These are phyloP conservation scores for Penicillium cosmopolitanum DNA, from an alignment of 495 filamentous ascomycete species.

Conservation along the genomic window DNA sequence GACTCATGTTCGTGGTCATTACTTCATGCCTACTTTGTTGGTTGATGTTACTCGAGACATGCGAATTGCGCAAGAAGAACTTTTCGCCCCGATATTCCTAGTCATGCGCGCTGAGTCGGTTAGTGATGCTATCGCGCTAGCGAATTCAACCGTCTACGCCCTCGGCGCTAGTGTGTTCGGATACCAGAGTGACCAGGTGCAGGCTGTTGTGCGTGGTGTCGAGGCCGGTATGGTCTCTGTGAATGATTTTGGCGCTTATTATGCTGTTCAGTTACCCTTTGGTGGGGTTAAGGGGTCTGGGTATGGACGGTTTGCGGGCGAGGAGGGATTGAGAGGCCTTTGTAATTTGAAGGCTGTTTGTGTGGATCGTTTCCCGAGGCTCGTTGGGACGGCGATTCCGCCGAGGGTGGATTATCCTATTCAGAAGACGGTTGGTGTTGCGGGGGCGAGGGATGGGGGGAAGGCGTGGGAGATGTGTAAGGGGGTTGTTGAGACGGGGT, in stretches of 20 bases:
- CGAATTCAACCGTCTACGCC: constrained; percentile 77
- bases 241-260: constrained; percentile 92
- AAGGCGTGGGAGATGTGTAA: constrained; percentile 61
- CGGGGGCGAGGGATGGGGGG: constrained; percentile 50
- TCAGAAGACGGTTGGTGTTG: constrained; percentile 44
- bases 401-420: constrained; percentile 80
- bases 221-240: constrained; percentile 88
- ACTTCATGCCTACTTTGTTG: constrained; percentile 88
- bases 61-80: constrained; percentile 87
- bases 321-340: constrained; percentile 80
- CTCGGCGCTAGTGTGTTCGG: constrained; percentile 88
- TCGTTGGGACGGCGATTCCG: constrained; percentile 76
- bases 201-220: constrained; percentile 65
- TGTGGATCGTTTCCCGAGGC: constrained; percentile 64
- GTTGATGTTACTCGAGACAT: constrained; percentile 78
- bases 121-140: constrained; percentile 64
- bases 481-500: constrained; percentile 66
- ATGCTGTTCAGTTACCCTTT: constrained; percentile 91
- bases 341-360: constrained; percentile 89
- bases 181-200: constrained; percentile 45
- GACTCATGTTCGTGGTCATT: constrained; percentile 74
- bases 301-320: constrained; percentile 91
- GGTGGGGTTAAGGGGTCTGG: constrained; percentile 85
- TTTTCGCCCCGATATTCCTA: constrained; percentile 89
- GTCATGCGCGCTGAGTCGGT: constrained; percentile 71